Percentiles rank a stretch among this genome's conserved stretches.
Conservation (phyloP, 345 rosid species). For the Orychophragmus violaceus region DNA sequence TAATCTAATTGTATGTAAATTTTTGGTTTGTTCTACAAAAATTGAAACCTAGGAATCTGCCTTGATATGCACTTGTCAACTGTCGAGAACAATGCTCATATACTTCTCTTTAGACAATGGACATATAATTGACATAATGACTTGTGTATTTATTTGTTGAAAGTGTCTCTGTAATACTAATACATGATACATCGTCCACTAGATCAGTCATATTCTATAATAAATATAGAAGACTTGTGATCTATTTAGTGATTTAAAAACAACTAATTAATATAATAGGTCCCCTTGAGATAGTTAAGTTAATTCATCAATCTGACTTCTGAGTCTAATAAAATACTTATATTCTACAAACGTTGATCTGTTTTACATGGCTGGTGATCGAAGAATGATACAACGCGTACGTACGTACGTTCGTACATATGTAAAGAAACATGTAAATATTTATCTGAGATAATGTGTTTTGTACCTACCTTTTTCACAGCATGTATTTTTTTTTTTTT, state of each 20-base stretch:
- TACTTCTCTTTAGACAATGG: conserved; percentile 8
- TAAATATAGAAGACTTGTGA: not conserved
- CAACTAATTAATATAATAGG: not conserved
- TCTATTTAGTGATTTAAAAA: not conserved
- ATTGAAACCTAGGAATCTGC: not conserved
- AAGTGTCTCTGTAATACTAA: conserved; percentile 6
- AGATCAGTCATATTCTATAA: not conserved
- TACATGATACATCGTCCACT: not conserved
- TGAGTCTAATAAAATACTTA: not conserved
- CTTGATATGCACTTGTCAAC: not conserved
- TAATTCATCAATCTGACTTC: not conserved
- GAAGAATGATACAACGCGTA: not conserved
- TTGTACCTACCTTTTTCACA: not conserved
- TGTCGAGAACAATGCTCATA: conserved; percentile 1
- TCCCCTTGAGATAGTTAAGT: not conserved
- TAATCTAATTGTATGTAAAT: not conserved
- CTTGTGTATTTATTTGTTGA: not conserved
- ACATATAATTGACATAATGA: not conserved
- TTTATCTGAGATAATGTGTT: no score
- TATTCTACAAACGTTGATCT: not conserved
- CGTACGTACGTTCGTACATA: conserved; percentile 5
- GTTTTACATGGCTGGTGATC: not conserved
- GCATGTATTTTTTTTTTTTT: no score
- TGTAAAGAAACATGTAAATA: not conserved
- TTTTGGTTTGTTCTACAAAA: not conserved